Percentiles rank a stretch among this genome's conserved stretches.
Conservation (phyloP, 129 eudicot genomes). For the Chrysanthemum lavandulifolium region DNA sequence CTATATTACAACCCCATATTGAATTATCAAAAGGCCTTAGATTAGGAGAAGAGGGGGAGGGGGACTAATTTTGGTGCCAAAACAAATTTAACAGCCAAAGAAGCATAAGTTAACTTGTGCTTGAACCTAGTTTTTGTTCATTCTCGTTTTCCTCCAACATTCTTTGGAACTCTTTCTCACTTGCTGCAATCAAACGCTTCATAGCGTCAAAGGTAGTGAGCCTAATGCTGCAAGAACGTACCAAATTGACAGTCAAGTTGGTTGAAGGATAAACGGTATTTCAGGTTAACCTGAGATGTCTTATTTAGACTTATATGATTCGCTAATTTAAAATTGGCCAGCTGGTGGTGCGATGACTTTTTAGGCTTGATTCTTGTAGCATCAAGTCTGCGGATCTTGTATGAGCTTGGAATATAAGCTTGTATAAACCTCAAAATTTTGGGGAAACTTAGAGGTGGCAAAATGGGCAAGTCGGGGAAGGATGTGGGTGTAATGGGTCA, state of each 20-base stretch:
- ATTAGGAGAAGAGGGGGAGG: too few species aligned
- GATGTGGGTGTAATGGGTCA: background rate
- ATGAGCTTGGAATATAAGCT: too few species aligned
- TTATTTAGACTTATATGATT: background rate
- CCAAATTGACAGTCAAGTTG: constrained; percentile 6
- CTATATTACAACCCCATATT: background rate
- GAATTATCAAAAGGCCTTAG: background rate
- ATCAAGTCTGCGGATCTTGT: background rate
- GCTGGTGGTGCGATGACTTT: background rate
- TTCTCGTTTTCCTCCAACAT: constrained; percentile 57
- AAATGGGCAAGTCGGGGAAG: background rate
- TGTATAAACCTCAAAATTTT: background rate
- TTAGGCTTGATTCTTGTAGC: background rate
- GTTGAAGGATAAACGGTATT: background rate
- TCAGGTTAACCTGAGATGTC: background rate
- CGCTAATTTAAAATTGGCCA: background rate
- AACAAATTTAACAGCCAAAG: background rate
- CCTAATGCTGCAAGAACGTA: constrained; percentile 64
- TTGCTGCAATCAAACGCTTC: constrained; percentile 65
- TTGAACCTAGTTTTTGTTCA: constrained; percentile 25
- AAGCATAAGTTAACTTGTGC: constrained; percentile 9
- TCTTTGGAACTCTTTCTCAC: constrained; percentile 68
- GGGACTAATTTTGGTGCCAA: background rate
- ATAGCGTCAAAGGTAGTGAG: constrained; percentile 89
- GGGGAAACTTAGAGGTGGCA: background rate